Evolutionary conservation across 2,329 filamentous ascomycete species (phyloP), one percentile per base, ranked within the genome.

Genomic region (Hymenoscyphus fraxineus): DNA sequence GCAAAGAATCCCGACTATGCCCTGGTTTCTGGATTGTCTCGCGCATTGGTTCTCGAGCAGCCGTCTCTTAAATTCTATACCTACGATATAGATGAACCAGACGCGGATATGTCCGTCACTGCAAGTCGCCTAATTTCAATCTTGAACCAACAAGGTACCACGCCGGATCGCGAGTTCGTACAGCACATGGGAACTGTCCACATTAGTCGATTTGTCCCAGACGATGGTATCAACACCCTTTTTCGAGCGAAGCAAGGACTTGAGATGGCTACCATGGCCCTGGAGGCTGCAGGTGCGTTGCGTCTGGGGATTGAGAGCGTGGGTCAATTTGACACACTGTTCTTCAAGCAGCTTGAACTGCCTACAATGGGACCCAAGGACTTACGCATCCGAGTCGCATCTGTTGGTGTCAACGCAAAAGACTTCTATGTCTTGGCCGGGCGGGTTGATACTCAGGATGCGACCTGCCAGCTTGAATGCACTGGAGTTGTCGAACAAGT

Each of bases 401-500:
- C 54, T 1, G 22, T 56, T 10, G 54, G 54, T 15, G 19, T 56
- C 12, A 56, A 56, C 10, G 54, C 56, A 15, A 40, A 58, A 22
- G 56, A 58, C 35, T 38, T 58, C 27, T 39, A 38, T 58, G 56
- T 58, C 22, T n/a, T 58, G 6, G 56, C 31, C 1, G 56, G 56
- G 1, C 38, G 39, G 32, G 56, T 38, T 22, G 35, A 58, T 40
- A 39, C 56, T 15, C 27, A 19, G 54, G 31, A 56, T 56, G 22
- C 54, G 15, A 56, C 41, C 32, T 51, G 64, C 10, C 65, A 63
- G 10, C 40, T 59, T n/a, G 66, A 68, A 60, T 60, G 31, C 39
- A 62, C 70, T 55, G 75, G 73, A 15, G 63, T 73, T 35, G 66
- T 76, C 47, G 59, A 55, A 2, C 44, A 64, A 10, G 68, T 76